Base-by-base conservation (phyloP, 129 eudicot species). In the Escallonia rubra region DNA sequence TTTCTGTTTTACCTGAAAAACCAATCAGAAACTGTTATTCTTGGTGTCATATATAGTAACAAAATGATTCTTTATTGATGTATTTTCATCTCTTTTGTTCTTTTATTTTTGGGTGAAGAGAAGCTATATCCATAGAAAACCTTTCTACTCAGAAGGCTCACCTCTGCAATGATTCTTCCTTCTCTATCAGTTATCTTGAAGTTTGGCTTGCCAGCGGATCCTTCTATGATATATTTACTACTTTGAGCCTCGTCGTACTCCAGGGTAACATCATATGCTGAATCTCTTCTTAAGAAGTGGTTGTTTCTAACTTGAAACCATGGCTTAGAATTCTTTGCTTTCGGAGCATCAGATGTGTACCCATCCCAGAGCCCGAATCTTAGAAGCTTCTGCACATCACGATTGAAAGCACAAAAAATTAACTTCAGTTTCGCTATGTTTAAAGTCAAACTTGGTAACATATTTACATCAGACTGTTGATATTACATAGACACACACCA, bases 221-320 rank as follows among this genome's bases (percentile, higher is more conserved):
- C 91, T 74, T 67, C 71, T 12, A 85, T 89, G 67, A 10, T 78
- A 61, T 77, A 80, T 43, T 54, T 61, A 48, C 73, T 43, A 40
- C 72, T 59, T 69, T 51, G 73, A 61, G 51, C 51, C 2, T 74
- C 57, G 45, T 72, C 72, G 68, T 14, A 46, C 59, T 54, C 78
- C 50, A 78, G 13, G n/a, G 42, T 44, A 53, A 86, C 84, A 13
- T 70, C 67, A 48, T 81, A 89, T 39, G 67, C 47, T 1, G 64
- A 66, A 5, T 69, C 72, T 14, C 70, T 75, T 63, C 72, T 89
- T 59, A 78, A 63, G 15, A 85, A 40, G 0, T 55, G 52, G 57
- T 65, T 64, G 52, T 86, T 89, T 41, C 70, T 77, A 42, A 86
- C 96, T 71, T 76, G 73, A 83, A 89, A 85, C 82, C 90, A 83